These are phyloP conservation scores for Talaromyces sp. DNA, from an alignment of 2,329 filamentous ascomycete genomes.

Conservation along the genomic window DNA sequence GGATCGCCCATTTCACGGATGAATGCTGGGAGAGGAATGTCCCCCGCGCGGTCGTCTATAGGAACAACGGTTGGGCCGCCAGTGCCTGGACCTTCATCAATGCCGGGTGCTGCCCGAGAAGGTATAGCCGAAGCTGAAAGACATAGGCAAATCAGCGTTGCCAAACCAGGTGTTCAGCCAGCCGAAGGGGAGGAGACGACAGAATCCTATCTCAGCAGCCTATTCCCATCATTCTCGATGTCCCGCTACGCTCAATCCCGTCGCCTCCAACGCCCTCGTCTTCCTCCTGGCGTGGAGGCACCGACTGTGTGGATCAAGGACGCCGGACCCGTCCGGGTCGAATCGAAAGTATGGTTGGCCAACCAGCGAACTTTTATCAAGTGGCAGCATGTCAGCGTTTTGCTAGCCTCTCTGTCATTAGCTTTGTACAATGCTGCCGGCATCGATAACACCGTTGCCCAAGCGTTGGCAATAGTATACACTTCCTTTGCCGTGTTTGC, in stretches of 20 bases:
- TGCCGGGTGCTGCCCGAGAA: conserved; percentile 7
- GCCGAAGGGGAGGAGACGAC: neutral
- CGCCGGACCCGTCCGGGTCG: conserved; percentile 81
- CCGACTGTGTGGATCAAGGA: conserved; percentile 92
- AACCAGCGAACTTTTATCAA: conserved; percentile 98
- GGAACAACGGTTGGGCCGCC: conserved; percentile 1
- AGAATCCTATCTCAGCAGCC: conserved; percentile 19
- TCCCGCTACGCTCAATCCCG: conserved; percentile 64
- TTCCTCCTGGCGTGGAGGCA: conserved; percentile 84
- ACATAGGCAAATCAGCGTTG: conserved; percentile 1
- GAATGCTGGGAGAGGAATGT: conserved; percentile 19
- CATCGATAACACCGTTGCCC: conserved; percentile 65
- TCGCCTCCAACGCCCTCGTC: conserved; percentile 40
- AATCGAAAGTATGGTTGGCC: conserved; percentile 97
- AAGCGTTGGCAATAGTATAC: conserved; percentile 76
- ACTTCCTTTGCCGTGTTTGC: conserved; percentile 77
- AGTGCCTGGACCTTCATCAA: conserved; percentile 1
- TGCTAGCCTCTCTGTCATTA: conserved; percentile 78
- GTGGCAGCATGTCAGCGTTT: conserved; percentile 91
- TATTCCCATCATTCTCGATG: conserved; percentile 78
- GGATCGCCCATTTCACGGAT: conserved; percentile 28
- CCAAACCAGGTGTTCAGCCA: neutral
- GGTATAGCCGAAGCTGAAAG: conserved; percentile 3
- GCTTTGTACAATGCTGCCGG: conserved; percentile 86
- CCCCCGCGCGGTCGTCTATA: conserved; percentile 13